Conservation (phyloP, 1,139 yeast species). For the Pichia sorboxylosa region DNA sequence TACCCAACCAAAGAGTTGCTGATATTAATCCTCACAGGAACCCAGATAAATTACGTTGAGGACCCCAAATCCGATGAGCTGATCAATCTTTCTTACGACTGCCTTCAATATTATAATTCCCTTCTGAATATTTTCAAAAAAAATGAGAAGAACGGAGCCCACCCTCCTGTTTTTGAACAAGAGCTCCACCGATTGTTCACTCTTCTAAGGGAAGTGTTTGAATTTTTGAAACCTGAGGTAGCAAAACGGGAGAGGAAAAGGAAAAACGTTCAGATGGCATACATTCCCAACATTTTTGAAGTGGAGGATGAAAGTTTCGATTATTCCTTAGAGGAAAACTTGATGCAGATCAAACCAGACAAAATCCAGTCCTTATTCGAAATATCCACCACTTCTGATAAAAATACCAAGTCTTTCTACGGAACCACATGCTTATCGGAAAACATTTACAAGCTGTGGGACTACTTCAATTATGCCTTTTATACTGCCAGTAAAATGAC, state of each 20-base stretch:
- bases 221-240: constrained; percentile 4
- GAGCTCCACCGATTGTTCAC: constrained; percentile 4
- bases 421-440: constrained; percentile 5
- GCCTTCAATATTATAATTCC: constrained; percentile 4
- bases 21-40: constrained; percentile 7
- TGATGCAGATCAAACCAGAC: constrained; percentile 4
- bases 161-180: constrained; percentile 1
- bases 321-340: no score
- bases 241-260: constrained; percentile 2
- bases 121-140: constrained; percentile 3
- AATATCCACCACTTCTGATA: constrained; percentile 8
- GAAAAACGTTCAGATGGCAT: no score
- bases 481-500: constrained; percentile 8
- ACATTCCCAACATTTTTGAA: neutral
- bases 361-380: constrained; percentile 6
- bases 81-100: constrained; percentile 3
- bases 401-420: constrained; percentile 3
- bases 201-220: constrained; percentile 1
- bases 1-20: constrained; percentile 9
- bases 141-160: neutral
- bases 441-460: constrained; percentile 9
- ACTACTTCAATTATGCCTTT: constrained; percentile 10
- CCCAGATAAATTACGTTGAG: constrained; percentile 7
- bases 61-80: constrained; percentile 1
- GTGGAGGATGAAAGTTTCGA: constrained; percentile 4